These are phyloP conservation scores for Ascochyta lentis DNA, from an alignment of 2,329 filamentous ascomycete genomes.

Conservation along the genomic window DNA sequence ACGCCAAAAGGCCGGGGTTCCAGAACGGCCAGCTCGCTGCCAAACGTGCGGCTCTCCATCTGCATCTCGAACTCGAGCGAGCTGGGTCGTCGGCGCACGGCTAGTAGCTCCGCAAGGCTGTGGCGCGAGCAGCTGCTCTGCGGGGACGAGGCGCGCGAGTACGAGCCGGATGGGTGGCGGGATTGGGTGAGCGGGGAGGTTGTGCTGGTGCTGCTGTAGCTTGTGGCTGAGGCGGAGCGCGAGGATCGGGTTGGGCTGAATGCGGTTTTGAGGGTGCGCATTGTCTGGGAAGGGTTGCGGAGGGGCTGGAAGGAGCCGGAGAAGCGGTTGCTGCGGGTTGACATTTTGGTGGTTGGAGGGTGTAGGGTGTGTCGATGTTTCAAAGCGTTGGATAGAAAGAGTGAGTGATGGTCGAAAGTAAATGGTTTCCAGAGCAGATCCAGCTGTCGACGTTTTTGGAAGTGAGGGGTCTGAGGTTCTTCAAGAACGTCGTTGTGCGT, in stretches of 20 bases:
- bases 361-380: conserved; percentile 11
- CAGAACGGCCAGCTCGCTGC: conserved; percentile 38
- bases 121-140: conserved; percentile 15
- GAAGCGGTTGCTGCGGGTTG: conserved; percentile 48
- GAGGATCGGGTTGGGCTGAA: conserved; percentile 43
- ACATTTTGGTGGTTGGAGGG: conserved; percentile 30
- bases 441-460: conserved; percentile 20
- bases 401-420: conserved; percentile 1
- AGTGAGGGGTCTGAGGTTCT: not conserved
- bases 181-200: conserved; percentile 35
- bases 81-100: conserved; percentile 42
- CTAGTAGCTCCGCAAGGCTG: conserved; percentile 41
- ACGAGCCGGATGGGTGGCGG: not conserved
- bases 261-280: conserved; percentile 45
- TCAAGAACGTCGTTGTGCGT: conserved; percentile 8
- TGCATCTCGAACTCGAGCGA: conserved; percentile 47
- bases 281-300: conserved; percentile 35
- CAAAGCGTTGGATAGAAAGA: not conserved
- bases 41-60: conserved; percentile 42
- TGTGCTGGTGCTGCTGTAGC: conserved; percentile 31
- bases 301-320: conserved; percentile 42
- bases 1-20: conserved; percentile 39
- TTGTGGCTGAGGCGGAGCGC: conserved; percentile 36
- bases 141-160: conserved; percentile 27
- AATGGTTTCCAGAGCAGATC: conserved; percentile 20